A percentile compares a stretch with the other conserved stretches of the same genome.
Evolutionary conservation across 805 yeast species (phyloP).

Genomic region (Candida boleticola): DNA sequence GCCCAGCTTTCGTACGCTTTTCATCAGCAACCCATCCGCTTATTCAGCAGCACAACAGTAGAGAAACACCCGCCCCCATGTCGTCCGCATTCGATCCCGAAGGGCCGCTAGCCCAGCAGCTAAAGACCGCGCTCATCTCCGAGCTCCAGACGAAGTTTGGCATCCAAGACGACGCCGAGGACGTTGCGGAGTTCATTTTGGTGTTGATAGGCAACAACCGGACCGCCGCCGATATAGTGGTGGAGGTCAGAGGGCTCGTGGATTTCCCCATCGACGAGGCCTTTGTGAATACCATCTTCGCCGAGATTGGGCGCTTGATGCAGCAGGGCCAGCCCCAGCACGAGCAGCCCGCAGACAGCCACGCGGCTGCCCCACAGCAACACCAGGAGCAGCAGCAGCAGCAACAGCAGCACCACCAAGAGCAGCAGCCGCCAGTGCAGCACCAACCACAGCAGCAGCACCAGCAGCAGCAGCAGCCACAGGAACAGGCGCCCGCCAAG

Average conservation of each 20-base stretch:
- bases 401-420: neutral
- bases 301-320: conserved; percentile 49
- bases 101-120: conserved; percentile 35
- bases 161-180: conserved; percentile 42
- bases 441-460: neutral
- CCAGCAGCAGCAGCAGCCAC: neutral
- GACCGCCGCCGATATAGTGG: conserved; percentile 55
- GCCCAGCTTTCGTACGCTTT: no score
- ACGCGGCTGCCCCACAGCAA: conserved; percentile 4
- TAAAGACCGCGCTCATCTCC: conserved; percentile 31
- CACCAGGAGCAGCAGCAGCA: conserved; percentile 10
- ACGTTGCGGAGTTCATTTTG: conserved; percentile 73
- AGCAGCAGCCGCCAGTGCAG: neutral
- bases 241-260: conserved; percentile 60
- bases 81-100: conserved; percentile 34
- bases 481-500: neutral
- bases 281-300: conserved; percentile 56
- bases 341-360: conserved; percentile 11
- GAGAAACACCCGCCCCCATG: conserved; percentile 2
- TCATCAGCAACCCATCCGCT: no score
- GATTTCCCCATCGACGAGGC: conserved; percentile 57
- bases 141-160: conserved; percentile 35
- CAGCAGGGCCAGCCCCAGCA: conserved; percentile 9
- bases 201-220: conserved; percentile 68
- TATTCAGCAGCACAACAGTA: conserved; percentile 1